phyloP scores from a whole-genome alignment of 2,329 filamentous ascomycete species.

The Fusarium sp. region DNA sequence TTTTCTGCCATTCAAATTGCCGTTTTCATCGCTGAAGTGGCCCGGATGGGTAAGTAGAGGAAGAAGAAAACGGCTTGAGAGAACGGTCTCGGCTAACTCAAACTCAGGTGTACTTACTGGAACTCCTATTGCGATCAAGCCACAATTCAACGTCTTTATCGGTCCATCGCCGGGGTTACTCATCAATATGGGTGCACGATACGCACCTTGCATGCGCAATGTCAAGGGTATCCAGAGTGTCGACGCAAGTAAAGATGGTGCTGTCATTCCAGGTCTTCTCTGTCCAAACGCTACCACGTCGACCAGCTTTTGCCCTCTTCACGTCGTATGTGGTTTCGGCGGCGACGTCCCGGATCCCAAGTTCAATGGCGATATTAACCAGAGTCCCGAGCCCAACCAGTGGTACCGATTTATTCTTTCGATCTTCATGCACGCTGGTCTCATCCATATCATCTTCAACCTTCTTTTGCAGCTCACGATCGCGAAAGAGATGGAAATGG shows the following conservation, averaged over 20 bases:
- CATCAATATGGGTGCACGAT: constrained; percentile 97
- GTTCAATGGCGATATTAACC: constrained; percentile 63
- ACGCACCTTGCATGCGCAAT: constrained; percentile 94
- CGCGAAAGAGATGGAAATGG: constrained; percentile 90
- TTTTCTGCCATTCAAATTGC: constrained; percentile 81
- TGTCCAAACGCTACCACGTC: constrained; percentile 83
- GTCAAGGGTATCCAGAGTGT: constrained; percentile 72
- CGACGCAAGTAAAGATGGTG: constrained; percentile 21
- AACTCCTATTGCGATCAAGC: constrained; percentile 81
- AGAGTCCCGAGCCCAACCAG: constrained; percentile 80
- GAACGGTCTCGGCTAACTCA: constrained; percentile 20
- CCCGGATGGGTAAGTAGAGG: constrained; percentile 77
- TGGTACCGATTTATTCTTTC: constrained; percentile 97
- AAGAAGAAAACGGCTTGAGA: neutral
- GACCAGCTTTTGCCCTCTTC: constrained; percentile 75
- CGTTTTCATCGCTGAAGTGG: constrained; percentile 91
- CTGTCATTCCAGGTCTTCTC: constrained; percentile 67
- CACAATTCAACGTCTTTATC: constrained; percentile 96
- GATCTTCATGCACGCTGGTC: constrained; percentile 93
- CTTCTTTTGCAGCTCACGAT: constrained; percentile 90
- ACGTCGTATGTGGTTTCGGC: constrained; percentile 84
- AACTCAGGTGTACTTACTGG: constrained; percentile 77
- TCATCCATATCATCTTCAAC: constrained; percentile 97
- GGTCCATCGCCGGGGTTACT: constrained; percentile 90
- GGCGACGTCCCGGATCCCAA: constrained; percentile 74